Base-by-base conservation (phyloP, 2,329 filamentous ascomycete genomes). In the Scytalidium sp. region DNA sequence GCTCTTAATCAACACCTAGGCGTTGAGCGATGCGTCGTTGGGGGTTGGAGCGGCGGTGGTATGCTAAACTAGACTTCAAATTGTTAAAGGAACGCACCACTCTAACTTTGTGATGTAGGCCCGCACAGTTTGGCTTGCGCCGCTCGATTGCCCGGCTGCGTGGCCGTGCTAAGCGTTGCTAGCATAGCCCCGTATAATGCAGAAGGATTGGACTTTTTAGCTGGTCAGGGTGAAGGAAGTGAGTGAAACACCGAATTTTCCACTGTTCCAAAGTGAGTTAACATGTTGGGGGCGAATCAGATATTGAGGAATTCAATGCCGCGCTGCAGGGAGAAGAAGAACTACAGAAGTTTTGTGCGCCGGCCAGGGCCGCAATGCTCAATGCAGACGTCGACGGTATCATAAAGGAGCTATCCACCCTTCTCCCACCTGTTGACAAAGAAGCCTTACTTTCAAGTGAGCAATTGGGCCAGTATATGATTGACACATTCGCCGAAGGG, bases 91-190 rank as follows among this genome's bases (percentile, higher is more conserved):
- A n/a, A n/a, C n/a, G n/a, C n/a, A n/a, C n/a, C n/a, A n/a, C n/a
- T n/a, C 47, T 49, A 42, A 49, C 41, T 3, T 20, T 27, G 42
- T 21, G 7, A 48, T 7, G 36, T 40, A 50, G 48, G 48, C 20
- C 48, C 48, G 7, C 48, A 46, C 43, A 36, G 43, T 4, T 39
- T 50, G 19, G 48, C 43, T 20, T 50, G 48, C 42, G 48, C 43
- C 32, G 48, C 43, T 4, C 29, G 39, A 46, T 27, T 50, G 29
- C 32, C 48, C 17, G 48, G 43, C 19, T 50, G 48, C 46, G 23
- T 50, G n/a, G 48, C 43, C 15, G 43, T 39, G 22, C 17, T 50
- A n/a, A 46, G 7, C 27, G 21, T 50, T 42, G 48, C 32, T 32
- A 43, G 48, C 23, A 19, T 46, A 41, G 43, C 32, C 13, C 48